Evolutionary conservation across 140 eudicot species (phyloP).

Genomic region (Oenanthe javanica): DNA sequence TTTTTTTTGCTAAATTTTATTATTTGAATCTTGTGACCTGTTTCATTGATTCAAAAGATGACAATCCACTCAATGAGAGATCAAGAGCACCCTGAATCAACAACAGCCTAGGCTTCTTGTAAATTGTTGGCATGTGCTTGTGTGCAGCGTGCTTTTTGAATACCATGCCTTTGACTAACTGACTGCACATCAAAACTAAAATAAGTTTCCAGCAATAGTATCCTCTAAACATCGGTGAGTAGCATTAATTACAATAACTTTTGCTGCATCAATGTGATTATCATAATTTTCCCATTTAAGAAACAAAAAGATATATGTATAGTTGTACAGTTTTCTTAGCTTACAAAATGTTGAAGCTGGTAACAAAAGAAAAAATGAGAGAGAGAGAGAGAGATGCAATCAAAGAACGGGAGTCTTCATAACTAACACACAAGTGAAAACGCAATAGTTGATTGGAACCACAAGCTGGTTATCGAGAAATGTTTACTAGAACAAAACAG

Average conservation of each 20-base stretch:
- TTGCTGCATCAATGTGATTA: not conserved
- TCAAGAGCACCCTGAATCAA: conserved; percentile 76
- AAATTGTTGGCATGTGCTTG: conserved; percentile 87
- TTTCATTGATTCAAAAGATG: conserved; percentile 60
- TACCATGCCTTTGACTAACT: conserved; percentile 74
- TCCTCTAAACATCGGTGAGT: not conserved
- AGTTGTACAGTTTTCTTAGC: not conserved
- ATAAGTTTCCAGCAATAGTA: not conserved
- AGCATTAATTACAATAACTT: not conserved
- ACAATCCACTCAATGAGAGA: conserved; percentile 62
- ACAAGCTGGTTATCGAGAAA: not conserved
- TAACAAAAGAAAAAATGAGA: not conserved
- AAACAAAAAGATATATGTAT: not conserved
- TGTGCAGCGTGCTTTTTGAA: conserved; percentile 97
- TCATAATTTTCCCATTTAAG: not conserved
- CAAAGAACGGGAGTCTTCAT: not conserved
- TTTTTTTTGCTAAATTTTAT: no score
- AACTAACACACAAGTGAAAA: conserved; percentile 27
- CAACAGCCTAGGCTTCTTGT: conserved; percentile 61
- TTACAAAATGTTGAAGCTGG: not conserved
- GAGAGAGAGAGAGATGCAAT: not conserved
- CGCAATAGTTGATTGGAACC: not conserved
- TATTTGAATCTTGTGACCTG: conserved; percentile 31
- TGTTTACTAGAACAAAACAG: not conserved
- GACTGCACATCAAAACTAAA: conserved; percentile 36